Conservation (phyloP, 345 rosid genomes). For the Eucalyptus viminalis region DNA sequence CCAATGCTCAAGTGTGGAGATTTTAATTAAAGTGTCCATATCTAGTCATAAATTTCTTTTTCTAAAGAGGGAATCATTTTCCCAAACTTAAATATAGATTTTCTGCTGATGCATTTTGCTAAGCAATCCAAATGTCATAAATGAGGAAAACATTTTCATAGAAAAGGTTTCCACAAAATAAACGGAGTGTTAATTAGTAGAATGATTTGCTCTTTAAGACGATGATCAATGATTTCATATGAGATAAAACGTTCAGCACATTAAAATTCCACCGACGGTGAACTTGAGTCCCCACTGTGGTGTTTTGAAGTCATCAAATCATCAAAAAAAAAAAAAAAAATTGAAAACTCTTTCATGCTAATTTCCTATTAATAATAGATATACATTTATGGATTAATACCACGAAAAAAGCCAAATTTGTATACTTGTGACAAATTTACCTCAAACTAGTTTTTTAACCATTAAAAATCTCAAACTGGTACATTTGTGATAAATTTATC, state of each 20-base stretch:
- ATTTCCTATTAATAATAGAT: neutral
- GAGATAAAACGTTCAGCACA: neutral
- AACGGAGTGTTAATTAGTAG: neutral
- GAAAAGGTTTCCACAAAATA: too few species aligned
- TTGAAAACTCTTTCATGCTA: neutral
- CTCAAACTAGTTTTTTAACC: rapidly evolving
- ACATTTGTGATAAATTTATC: rapidly evolving
- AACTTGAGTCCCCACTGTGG: neutral
- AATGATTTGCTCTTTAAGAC: neutral
- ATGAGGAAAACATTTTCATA: neutral
- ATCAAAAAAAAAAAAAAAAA: neutral
- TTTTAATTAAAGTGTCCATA: rapidly evolving
- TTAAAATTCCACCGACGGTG: neutral
- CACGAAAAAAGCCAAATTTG: rapidly evolving
- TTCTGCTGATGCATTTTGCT: too few species aligned
- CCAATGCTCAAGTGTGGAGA: neutral
- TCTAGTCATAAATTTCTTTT: too few species aligned
- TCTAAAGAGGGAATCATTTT: neutral
- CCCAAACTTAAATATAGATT: too few species aligned
- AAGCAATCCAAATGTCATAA: neutral
- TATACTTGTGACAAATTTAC: too few species aligned
- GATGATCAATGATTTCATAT: neutral
- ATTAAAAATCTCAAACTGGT: rapidly evolving
- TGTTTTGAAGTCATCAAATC: neutral
- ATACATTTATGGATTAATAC: too few species aligned